Percentiles rank a stretch among this genome's conserved stretches.
phyloP scores from a whole-genome alignment of 1,139 yeast genomes.

The Pneumocystis wakefieldiae region DNA sequence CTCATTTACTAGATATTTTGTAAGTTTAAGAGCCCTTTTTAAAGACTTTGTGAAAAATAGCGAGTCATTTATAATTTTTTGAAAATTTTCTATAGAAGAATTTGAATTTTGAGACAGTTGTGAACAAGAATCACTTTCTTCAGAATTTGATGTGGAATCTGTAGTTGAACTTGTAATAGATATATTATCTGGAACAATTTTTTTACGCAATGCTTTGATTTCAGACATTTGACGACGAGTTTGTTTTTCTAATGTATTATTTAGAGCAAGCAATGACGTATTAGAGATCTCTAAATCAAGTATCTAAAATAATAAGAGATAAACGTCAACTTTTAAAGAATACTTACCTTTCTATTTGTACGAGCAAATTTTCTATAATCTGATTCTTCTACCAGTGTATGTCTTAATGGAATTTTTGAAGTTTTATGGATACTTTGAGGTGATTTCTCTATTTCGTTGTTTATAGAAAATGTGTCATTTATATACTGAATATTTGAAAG shows the following conservation, averaged over 20 bases:
- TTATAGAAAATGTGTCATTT: background rate
- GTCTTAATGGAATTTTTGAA: background rate
- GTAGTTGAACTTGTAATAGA: background rate
- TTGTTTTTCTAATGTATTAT: constrained; percentile 15
- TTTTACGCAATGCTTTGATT: constrained; percentile 11
- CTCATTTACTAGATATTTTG: background rate
- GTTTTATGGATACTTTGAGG: background rate
- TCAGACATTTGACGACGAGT: constrained; percentile 14
- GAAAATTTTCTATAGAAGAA: background rate
- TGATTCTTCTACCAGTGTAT: background rate
- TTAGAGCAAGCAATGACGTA: constrained; percentile 15
- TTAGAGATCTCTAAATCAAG: constrained; percentile 17
- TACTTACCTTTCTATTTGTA: background rate
- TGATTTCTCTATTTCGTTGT: background rate
- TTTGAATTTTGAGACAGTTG: background rate
- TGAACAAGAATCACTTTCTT: background rate
- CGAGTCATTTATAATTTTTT: background rate
- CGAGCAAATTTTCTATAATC: background rate
- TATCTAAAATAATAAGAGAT: constrained; percentile 6
- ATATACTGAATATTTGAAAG: background rate
- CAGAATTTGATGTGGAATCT: background rate
- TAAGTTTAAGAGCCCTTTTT: background rate
- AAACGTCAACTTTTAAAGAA: background rate
- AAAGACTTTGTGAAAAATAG: background rate
- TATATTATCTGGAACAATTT: background rate